Base-by-base conservation (phyloP, 495 filamentous ascomycete genomes). In the Mycothermus thermophilus region DNA sequence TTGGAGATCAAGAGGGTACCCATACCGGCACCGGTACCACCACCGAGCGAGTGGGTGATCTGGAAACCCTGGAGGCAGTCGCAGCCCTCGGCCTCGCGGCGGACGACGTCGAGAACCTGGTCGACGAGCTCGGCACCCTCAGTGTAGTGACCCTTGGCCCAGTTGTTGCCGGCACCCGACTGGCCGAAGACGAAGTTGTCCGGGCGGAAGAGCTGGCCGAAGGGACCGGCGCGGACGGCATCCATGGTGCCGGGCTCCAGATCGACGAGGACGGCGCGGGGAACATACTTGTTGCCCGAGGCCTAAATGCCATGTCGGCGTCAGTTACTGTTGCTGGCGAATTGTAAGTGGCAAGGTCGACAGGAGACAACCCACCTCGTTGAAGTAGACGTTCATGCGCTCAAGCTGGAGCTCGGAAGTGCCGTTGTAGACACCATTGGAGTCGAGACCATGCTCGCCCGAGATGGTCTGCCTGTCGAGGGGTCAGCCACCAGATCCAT, bases 331-430 rank as follows among this genome's bases (percentile, higher is more conserved):
- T 18, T 10, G n/a, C 12, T 16, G 12, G 30, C 19, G 24, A 17
- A 13, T 29, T 37, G 34, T n/a, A n/a, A n/a, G n/a, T n/a, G n/a
- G n/a, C n/a, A n/a, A n/a, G n/a, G n/a, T n/a, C n/a, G n/a, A n/a
- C n/a, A n/a, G n/a, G n/a, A n/a, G 12, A 10, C 26, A n/a, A 46
- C 69, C 37, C 61, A 94, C 88, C 81, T 96, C 84, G 70, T 95
- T 99, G 77, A 99, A 99, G 78, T 99, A 99, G 63, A 99, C 90
- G 69, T 87, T 99, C 88, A 99, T 94, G 56, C 90, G 88, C 79
- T 99, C 90, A 42, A 95, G 73, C 73, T 99, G 90, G 58, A 99
- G 86, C 65, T 96, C 90, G 34, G 88, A 95, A 44, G 83, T 81
- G 52, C 92, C 90, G 64, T 87, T 88, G 75, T 95, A 96, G 62